Evolutionary conservation across 495 filamentous ascomycete genomes (phyloP), one percentile per base, ranked within the genome.

Genomic region (Penicillium argentinense): DNA sequence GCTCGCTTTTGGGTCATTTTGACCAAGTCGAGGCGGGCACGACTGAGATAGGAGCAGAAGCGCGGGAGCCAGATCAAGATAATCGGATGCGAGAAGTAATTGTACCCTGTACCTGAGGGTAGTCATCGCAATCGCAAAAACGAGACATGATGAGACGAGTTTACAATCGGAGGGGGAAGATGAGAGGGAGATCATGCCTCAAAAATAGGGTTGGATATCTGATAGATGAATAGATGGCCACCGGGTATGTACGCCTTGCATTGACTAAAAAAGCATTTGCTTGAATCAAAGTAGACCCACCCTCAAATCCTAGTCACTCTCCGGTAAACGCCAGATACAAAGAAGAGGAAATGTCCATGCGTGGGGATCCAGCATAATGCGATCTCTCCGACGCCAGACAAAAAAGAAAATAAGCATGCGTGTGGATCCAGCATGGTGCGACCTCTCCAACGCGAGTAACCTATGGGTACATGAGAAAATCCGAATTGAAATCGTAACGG

Each of bases 261-360:
- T 60, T 58, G 49, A 62, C 29, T 53, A 44, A 62, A 61, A 57
- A 66, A 59, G 43, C 45, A 64, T 53, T 49, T 55, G 53, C 44
- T 61, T n/a, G n/a, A 54, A 60, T 32, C 56, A 66, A 57, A 64
- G 51, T 57, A 60, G 49, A 41, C 13, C 60, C 62, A 52, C 45
- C 55, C 59, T 48, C n/a, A n/a, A n/a, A n/a, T 48, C 59, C 68
- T 56, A 48, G 39, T 63, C 64, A 63, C 59, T 64, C 67, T 63
- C 51, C 53, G 49, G 49, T 46, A 38, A 73, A 73, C 69, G 67
- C 69, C 69, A 57, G 45, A 39, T 57, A 66, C 54, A 65, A 48
- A 65, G 50, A 47, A 67, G 51, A 57, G 47, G 56, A 45, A 43
- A 49, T 19, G 38, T 51, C 44, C 49, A 19, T 47, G 40, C 34